Base-by-base conservation (phyloP, 176 grass and related monocot species). In the Miscanthus lutarioriparius region DNA sequence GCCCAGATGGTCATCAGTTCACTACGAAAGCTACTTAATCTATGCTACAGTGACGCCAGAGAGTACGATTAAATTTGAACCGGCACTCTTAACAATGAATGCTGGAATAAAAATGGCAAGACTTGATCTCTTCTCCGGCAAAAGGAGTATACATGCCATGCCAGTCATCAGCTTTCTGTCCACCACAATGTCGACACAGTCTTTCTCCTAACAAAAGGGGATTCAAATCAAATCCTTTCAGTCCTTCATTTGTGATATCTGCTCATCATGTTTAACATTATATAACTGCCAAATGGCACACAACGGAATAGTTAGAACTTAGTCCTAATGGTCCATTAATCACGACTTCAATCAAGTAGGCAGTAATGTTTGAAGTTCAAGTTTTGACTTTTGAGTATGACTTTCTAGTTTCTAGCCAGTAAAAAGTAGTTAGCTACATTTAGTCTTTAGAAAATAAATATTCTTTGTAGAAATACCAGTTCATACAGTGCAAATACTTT, bases 81-180 rank as follows among this genome's bases (percentile, higher is more conserved):
- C 43, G 22, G 28, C 68, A 80, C 12, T 26, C 64, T n/a, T 12
- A 32, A 66, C 62, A 67, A 33, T 17, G 16, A 65, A 10, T 64
- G 4, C 20, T 19, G 22, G 16, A 3, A 38, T 26, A 14, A 32
- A 9, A 65, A 30, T 3, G 5, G 63, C 17, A 69, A 49, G 64
- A 81, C 44, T 81, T 53, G 64, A 54, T 81, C 78, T 69, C 44
- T 69, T 81, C 78, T 51, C 11, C 8, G 28, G 27, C 32, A 51
- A 25, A 69, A 37, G n/a, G 12, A 80, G 27, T 71, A 19, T 74
- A 12, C 12, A 67, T 48, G 64, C 48, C 36, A 36, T 11, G 28
- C 10, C 30, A 36, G 78, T 48, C 39, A 49, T 80, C 61, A 48
- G 3, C 40, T 45, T 20, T 44, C 41, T 32, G 49, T 15, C 41